A percentile compares a stretch with the other conserved stretches of the same genome.
Conservation (phyloP, 2,329 filamentous ascomycete species). For the Exophiala spinifera region DNA sequence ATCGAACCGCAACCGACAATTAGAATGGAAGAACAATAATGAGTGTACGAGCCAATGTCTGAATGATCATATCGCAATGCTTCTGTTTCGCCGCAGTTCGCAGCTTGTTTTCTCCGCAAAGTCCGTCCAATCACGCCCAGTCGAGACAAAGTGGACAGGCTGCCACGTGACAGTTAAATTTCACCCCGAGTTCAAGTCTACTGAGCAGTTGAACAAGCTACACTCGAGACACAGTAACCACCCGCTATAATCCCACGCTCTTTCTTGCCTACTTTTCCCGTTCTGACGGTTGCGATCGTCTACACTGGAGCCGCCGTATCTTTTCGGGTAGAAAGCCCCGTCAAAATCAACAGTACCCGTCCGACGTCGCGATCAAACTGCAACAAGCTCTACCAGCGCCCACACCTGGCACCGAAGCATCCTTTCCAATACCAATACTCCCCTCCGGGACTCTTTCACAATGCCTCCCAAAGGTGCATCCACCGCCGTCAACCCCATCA, state of each 20-base stretch:
- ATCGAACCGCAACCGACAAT: neutral
- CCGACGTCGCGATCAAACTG: neutral
- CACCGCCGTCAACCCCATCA: conserved; percentile 45
- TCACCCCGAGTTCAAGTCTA: neutral
- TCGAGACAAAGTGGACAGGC: too few species aligned
- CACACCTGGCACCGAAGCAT: too few species aligned
- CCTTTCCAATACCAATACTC: too few species aligned
- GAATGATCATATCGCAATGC: neutral
- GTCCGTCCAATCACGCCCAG: neutral
- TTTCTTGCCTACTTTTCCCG: too few species aligned
- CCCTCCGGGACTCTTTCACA: conserved; percentile 14
- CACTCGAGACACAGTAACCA: too few species aligned
- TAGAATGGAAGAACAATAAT: neutral
- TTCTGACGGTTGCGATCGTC: neutral
- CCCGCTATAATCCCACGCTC: too few species aligned
- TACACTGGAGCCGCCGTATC: neutral
- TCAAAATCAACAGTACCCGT: neutral
- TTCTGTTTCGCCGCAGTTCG: neutral
- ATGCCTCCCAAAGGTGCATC: conserved; percentile 45
- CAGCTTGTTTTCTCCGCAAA: neutral
- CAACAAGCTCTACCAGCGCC: neutral
- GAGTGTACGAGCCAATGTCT: neutral
- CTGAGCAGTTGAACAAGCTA: neutral
- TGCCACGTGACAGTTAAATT: neutral
- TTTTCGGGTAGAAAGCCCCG: neutral